Evolutionary conservation across 2,329 filamentous ascomycete species (phyloP), one percentile per base, ranked within the genome.

Genomic region (Sporothrix inflata): DNA sequence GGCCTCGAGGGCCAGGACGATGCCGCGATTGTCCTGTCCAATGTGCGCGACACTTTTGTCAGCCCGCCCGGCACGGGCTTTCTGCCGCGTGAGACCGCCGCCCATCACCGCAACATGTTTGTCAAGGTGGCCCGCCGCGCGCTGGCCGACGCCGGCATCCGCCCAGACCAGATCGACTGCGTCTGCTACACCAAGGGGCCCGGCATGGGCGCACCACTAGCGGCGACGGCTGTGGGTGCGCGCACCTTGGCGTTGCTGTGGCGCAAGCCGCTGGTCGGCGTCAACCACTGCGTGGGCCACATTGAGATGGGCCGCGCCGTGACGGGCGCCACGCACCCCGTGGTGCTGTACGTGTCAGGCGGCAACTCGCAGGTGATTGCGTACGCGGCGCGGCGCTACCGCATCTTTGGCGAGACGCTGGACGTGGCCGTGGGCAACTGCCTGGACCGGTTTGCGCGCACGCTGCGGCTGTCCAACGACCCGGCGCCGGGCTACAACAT

Each of bases 341-440:
- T 98, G 47, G 96, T 99, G 65, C 85, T 99, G 51, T 99, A 99
- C 82, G 96, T 98, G 53, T 94, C 90, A 27, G 96, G 96, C 74
- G 96, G 96, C 73, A 99, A 99, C 84, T 97, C 95, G 16, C 95
- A 99, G 83, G 95, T 98, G 34, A 98, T 98, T 76, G 96, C 96
- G 63, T 99, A 98, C 83, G 94, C 94, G 47, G 92, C 95, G 75
- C 93, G 94, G 80, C 89, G 95, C 72, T 99, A 99, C 84, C 92
- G 96, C 72, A 99, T 99, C 80, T 99, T 99, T 81, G 96, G 96
- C 74, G 96, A 99, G 84, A 94, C 96, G 1, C 90, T 99, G 69
- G 96, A 99, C 80, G 98, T 98, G 76, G 96, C 96, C 16, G 95
- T 99, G 12, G 96, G 96, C 4, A 99, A 99, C 83, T 98, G 96